These are phyloP conservation scores for Nelumbo lutea DNA, from an alignment of 164 flowering plant genomes.

Conservation along the genomic window DNA sequence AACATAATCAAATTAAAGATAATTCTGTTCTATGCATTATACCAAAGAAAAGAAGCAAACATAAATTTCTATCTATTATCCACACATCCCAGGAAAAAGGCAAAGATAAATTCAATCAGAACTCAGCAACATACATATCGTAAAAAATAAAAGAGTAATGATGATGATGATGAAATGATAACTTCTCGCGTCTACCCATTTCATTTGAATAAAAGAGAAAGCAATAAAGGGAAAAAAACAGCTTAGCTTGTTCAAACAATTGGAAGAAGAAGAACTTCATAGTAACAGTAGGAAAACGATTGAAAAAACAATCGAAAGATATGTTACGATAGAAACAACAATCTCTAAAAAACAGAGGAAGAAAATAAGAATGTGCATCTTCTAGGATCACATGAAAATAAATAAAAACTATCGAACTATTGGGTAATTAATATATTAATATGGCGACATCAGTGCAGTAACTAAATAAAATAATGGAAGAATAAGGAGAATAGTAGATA, in stretches of 20 bases:
- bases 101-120: too few species aligned
- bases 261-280: background rate
- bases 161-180: background rate
- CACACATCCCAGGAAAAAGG: too few species aligned
- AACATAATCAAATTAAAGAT: too few species aligned
- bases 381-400: background rate
- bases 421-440: too few species aligned
- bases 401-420: too few species aligned
- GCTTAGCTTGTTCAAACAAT: background rate
- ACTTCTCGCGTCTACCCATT: background rate
- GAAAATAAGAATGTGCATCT: too few species aligned
- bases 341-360: background rate
- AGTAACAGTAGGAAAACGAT: background rate
- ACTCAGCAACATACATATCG: too few species aligned
- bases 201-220: background rate
- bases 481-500: constrained; percentile 3
- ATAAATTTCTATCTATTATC: too few species aligned
- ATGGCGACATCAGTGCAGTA: too few species aligned
- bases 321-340: background rate
- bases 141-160: background rate
- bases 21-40: too few species aligned
- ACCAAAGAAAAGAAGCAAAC: too few species aligned
- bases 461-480: background rate
- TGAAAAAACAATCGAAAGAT: background rate
- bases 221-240: background rate